These are phyloP conservation scores for Cladosporium oxysporum DNA, from an alignment of 2,329 filamentous ascomycete genomes.

Conservation along the genomic window DNA sequence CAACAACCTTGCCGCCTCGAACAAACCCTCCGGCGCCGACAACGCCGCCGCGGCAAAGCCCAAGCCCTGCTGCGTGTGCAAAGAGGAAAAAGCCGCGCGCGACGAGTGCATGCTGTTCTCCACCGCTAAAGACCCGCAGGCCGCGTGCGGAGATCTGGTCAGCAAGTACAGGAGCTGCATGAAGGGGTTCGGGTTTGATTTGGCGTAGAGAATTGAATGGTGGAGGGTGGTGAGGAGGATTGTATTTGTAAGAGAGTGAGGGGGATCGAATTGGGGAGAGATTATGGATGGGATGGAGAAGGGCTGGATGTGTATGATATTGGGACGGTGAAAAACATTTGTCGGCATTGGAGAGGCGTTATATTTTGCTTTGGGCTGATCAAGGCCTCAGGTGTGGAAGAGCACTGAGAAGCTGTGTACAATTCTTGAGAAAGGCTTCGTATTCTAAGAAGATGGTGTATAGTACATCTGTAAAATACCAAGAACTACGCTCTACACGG, in stretches of 20 bases:
- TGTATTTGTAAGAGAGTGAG: neutral
- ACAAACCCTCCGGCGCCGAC: constrained; percentile 38
- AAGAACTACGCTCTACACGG: neutral
- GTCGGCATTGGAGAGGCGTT: neutral
- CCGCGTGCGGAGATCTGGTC: constrained; percentile 80
- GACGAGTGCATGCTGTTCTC: constrained; percentile 99
- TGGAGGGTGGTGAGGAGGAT: neutral
- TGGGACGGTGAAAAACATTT: neutral
- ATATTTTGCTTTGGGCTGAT: neutral
- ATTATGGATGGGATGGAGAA: neutral
- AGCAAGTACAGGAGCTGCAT: constrained; percentile 89
- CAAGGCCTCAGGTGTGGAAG: neutral
- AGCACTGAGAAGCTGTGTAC: neutral
- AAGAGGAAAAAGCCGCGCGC: constrained; percentile 84
- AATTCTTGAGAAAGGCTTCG: neutral
- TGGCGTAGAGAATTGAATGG: constrained; percentile 28
- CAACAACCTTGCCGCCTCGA: constrained; percentile 49
- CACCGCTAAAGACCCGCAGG: constrained; percentile 74
- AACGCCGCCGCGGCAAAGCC: constrained; percentile 6
- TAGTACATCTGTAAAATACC: constrained; percentile 10
- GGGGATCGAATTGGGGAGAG: neutral
- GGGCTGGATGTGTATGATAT: neutral
- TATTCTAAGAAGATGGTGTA: constrained; percentile 10
- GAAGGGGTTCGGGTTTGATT: constrained; percentile 86
- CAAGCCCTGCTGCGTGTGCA: constrained; percentile 97